A percentile compares a stretch with the other conserved stretches of the same genome.
Evolutionary conservation across 2,329 filamentous ascomycete genomes (phyloP).

Genomic region (Penicillium sumatraense): DNA sequence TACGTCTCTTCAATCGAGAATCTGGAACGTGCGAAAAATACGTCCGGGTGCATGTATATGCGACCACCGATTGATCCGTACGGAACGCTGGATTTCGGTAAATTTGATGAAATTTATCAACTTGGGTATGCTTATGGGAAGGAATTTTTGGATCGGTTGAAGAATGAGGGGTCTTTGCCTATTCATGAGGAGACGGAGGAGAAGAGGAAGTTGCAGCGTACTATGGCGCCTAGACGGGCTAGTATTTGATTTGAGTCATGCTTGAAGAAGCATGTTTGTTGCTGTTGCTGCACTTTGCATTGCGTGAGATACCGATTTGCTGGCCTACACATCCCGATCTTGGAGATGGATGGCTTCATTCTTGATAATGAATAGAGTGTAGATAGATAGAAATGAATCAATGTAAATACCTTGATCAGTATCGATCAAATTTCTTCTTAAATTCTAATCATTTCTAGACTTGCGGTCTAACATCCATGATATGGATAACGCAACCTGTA

Average conservation of each 20-base stretch:
- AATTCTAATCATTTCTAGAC: no score
- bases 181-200: conserved; percentile 74
- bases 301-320: neutral
- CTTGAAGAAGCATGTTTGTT: neutral
- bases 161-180: conserved; percentile 76
- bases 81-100: conserved; percentile 92
- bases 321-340: no score
- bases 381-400: no score
- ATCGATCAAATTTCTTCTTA: no score
- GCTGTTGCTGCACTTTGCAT: no score
- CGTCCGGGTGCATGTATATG: conserved; percentile 93
- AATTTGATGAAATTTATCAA: conserved; percentile 95
- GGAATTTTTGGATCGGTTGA: conserved; percentile 75
- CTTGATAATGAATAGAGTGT: no score
- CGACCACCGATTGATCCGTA: conserved; percentile 91
- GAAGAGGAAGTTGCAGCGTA: conserved; percentile 75
- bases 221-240: conserved; percentile 77
- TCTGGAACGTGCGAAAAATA: conserved; percentile 88
- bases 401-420: no score
- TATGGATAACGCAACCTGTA: no score
- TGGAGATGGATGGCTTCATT: no score
- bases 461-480: no score
- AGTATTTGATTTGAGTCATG: conserved; percentile 59
- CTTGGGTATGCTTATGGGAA: conserved; percentile 86
- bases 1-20: conserved; percentile 96